These are phyloP conservation scores for Mortierella sp. DNA, from an alignment of 371 early-diverging fungal genomes.

Conservation along the genomic window DNA sequence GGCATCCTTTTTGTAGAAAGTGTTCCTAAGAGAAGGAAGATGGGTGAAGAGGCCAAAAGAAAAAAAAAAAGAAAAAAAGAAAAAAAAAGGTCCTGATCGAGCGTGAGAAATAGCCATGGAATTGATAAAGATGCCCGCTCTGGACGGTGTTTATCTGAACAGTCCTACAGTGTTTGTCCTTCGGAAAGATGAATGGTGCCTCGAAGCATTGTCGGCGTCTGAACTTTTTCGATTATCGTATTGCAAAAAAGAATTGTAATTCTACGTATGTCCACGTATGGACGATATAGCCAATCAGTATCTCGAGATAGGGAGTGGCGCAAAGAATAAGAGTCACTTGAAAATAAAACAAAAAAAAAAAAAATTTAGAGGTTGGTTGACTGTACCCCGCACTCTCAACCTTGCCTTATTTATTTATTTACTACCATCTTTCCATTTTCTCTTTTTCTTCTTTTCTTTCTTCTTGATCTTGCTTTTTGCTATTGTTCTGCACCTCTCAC, in stretches of 20 bases:
- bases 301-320: not conserved
- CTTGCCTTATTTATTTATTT: slow-evolving; percentile 7
- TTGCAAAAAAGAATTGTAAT: not conserved
- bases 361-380: slow-evolving; percentile 22
- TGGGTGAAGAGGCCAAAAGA: not conserved
- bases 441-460: slow-evolving; percentile 7
- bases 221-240: slow-evolving; percentile 5
- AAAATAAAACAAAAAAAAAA: not conserved
- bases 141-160: not conserved
- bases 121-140: slow-evolving; percentile 5
- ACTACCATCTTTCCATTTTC: not conserved
- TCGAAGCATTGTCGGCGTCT: slow-evolving; percentile 11
- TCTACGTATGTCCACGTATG: not conserved
- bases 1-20: not conserved
- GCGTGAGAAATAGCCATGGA: not conserved
- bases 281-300: not conserved
- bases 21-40: not conserved
- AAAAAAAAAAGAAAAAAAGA: not conserved
- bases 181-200: not conserved
- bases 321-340: slow-evolving; percentile 12
- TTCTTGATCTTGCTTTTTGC: slow-evolving; percentile 10
- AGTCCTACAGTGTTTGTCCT: not conserved
- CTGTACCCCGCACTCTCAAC: slow-evolving; percentile 35
- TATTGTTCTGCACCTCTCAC: slow-evolving; percentile 3
- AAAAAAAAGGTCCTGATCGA: not conserved